Conservation (phyloP, 139 green algal genomes). For the Closterium sp. region DNA sequence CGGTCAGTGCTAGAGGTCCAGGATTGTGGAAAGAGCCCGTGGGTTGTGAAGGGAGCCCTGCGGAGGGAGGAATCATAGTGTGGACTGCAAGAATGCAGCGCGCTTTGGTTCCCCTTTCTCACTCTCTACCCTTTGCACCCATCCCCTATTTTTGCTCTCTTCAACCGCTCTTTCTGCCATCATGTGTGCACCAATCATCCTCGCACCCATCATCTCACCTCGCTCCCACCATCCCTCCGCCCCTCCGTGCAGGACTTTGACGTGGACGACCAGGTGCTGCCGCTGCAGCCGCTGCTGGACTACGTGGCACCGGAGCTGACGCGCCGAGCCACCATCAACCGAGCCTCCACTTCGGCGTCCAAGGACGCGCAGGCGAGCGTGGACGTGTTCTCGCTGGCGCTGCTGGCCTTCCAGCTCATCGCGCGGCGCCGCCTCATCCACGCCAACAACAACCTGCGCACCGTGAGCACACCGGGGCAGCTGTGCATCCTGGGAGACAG, state of each 20-base stretch:
- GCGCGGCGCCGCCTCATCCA: conserved; percentile 2
- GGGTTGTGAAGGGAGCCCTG: too few relatives aligned
- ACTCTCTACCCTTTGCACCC: too few relatives aligned
- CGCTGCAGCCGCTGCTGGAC: conserved; percentile 64
- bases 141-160: too few relatives aligned
- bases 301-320: conserved; percentile 77
- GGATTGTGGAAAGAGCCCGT: too few relatives aligned
- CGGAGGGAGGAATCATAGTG: too few relatives aligned
- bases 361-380: conserved; percentile 43
- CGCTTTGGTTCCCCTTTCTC: too few relatives aligned
- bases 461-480: neutral
- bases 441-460: conserved; percentile 41
- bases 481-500: neutral
- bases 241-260: conserved; percentile 36
- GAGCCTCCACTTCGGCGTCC: neutral
- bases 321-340: neutral
- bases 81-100: too few relatives aligned
- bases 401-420: conserved; percentile 63
- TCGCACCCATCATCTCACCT: neutral
- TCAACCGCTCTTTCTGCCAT: too few relatives aligned
- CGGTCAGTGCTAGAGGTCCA: too few relatives aligned
- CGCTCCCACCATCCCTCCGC: too few relatives aligned
- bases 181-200: neutral
- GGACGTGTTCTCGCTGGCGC: conserved; percentile 77
- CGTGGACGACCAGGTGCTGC: conserved; percentile 35